Evolutionary conservation across 2,329 filamentous ascomycete species (phyloP), one percentile per base, ranked within the genome.

Genomic region (Penicillium brasilianum): DNA sequence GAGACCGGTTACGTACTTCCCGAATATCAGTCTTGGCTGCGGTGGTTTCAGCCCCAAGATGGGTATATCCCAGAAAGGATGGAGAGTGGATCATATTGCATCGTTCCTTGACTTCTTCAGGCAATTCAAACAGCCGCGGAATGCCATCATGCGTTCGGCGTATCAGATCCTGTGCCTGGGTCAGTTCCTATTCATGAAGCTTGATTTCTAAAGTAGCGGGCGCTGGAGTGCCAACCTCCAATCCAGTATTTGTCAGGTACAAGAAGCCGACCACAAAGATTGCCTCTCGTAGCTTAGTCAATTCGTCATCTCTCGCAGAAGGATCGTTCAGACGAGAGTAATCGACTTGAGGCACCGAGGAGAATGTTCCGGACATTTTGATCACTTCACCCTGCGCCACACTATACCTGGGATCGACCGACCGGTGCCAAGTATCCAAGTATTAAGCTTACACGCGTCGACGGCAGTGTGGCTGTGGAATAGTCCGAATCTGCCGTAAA

Each of bases 241-340:
- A 58, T 3, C 74, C 74, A 4, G 73, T 75, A 51, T 77, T 76
- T 5, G 65, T 73, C 51, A 77, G 61, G 60, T 76, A 77, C 14
- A 77, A 58, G 49, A 77, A 76, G 4, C 74, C 74, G 2, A 76
- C 74, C 3, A 71, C 57, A 54, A 77, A 77, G 22, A 76, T 74
- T 1, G 74, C 74, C 18, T 76, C 60, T 22, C 71, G 72, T 6
- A 76, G 60, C 22, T 70, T 65, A 0, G 50, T 54, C 0, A 77
- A 63, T 2, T 73, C 67, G 4, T 66, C 66, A 2, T 57, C 16
- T 55, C 70, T 74, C 0, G 71, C 75, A 9, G 30, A 52, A 5
- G 68, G 63, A 30, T 71, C 57, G 5, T 62, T 64, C 1, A 77
- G 58, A 25, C 67, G 67, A 46, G 61, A 54, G 28, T 71, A 76